Base-by-base conservation (phyloP, 1,284 basidiomycete species). In the Gastroboletus turbinatus region DNA sequence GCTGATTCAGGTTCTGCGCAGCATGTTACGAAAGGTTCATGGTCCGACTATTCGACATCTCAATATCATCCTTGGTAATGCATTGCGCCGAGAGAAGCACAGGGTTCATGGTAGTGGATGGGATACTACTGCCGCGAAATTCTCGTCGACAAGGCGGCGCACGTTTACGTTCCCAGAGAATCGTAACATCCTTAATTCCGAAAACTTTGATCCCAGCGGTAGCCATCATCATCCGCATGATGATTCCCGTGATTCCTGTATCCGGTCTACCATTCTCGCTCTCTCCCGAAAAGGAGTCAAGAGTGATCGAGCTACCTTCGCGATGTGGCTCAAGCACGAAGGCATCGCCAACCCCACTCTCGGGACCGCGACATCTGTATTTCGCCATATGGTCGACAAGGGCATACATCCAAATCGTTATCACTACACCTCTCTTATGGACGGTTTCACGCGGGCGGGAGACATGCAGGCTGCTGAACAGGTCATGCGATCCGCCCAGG, bases 391-490 rank as follows among this genome's bases (percentile, higher is more conserved):
- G 76, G 68, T 87, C 43, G 73, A 76, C 47, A 80, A 82, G 53
- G 89, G 90, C 21, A 76, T 91, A 55, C 79, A 81, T 52, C 83
- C 87, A 7, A 87, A 82, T 63, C 75, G 77, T 52, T 82, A 88
- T 65, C 89, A 92, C 68, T 88, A 82, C 62, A 75, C 77, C 42
- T 83, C 85, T 44, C 72, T 92, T 49, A 84, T 92, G 79, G 83
- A 88, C 65, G 87, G 87, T 30, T 84, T 84, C 59, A 71, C 76
- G 16, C 74, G 71, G 4, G 69, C 69, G 2, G 87, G 85, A 21
- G 76, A 90, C 65, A 72, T 87, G 57, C 63, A 70, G 10, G 74
- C 73, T 19, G 86, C 87, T 23, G 68, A 76, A 56, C 75, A 76
- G 46, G 71, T 84, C 46, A 77, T 92, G 74, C 70, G 68, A 53